phyloP scores from a whole-genome alignment of 192 early-diverging fungal species.

The Coemansia sp. region DNA sequence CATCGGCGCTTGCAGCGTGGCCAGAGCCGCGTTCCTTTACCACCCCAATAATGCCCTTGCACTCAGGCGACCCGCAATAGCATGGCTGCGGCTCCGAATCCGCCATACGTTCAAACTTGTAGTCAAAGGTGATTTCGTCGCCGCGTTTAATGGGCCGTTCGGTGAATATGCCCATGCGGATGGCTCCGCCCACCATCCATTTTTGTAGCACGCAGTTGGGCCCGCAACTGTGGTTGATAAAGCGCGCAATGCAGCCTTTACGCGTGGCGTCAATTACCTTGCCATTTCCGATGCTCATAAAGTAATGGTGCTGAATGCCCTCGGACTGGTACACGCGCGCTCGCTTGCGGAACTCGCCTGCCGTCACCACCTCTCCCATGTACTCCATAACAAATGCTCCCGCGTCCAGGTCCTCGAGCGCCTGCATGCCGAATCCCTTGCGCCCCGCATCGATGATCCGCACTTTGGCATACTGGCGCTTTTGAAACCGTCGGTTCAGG shows the following conservation, averaged over 20 bases:
- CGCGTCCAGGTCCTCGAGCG: slow-evolving; percentile 65
- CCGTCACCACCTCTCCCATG: slow-evolving; percentile 89
- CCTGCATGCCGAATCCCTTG: slow-evolving; percentile 93
- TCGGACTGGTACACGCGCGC: slow-evolving; percentile 75
- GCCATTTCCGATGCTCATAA: slow-evolving; percentile 92
- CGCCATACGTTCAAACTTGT: slow-evolving; percentile 87
- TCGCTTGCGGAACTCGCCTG: slow-evolving; percentile 77
- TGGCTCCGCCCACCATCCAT: slow-evolving; percentile 88
- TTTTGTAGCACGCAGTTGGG: slow-evolving; percentile 96
- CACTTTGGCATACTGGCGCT: slow-evolving; percentile 77
- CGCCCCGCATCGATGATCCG: slow-evolving; percentile 86
- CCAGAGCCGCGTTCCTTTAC: slow-evolving; percentile 56
- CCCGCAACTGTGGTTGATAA: slow-evolving; percentile 97
- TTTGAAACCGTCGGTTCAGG: slow-evolving; percentile 87
- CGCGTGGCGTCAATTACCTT: slow-evolving; percentile 95
- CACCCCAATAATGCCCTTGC: slow-evolving; percentile 91
- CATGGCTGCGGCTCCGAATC: slow-evolving; percentile 87
- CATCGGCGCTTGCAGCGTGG: slow-evolving; percentile 1
- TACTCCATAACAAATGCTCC: slow-evolving; percentile 96
- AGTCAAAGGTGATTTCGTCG: slow-evolving; percentile 96
- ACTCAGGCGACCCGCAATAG: slow-evolving; percentile 84
- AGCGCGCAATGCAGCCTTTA: slow-evolving; percentile 89
- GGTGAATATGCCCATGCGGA: slow-evolving; percentile 96
- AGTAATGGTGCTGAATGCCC: slow-evolving; percentile 93
- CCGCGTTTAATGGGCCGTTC: slow-evolving; percentile 69